Evolutionary conservation across 108 stramenopile genomes (phyloP).

Genomic region (Pseudonitzschia multiseries): DNA sequence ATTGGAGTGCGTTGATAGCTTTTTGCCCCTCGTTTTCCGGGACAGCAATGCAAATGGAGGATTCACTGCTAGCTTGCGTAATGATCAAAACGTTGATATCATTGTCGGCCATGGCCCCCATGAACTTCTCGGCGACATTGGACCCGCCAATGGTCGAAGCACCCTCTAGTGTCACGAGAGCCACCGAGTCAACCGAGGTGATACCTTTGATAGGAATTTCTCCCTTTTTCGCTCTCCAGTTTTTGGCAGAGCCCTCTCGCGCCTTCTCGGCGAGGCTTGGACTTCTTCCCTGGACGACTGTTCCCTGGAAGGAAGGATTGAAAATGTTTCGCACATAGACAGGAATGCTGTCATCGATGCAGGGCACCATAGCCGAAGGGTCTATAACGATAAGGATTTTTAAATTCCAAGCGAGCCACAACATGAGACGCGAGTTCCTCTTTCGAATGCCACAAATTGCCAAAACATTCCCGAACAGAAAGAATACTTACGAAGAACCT

Average conservation of each 20-base stretch:
- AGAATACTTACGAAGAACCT: constrained; percentile 51
- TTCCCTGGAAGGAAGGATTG: constrained; percentile 77
- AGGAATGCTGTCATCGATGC: constrained; percentile 72
- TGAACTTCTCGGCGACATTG: constrained; percentile 76
- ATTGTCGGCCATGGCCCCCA: constrained; percentile 74
- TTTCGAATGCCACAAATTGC: background rate
- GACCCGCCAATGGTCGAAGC: constrained; percentile 83
- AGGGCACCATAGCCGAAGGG: constrained; percentile 82
- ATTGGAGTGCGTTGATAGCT: constrained; percentile 57
- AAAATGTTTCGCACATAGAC: constrained; percentile 87
- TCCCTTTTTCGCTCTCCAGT: constrained; percentile 62
- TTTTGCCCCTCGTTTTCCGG: constrained; percentile 61
- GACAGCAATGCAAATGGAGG: constrained; percentile 78
- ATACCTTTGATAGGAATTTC: constrained; percentile 74
- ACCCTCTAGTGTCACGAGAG: constrained; percentile 83
- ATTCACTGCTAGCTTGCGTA: constrained; percentile 85
- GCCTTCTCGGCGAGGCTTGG: constrained; percentile 46
- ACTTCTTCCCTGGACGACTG: constrained; percentile 72
- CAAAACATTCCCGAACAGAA: background rate
- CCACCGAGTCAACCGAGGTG: constrained; percentile 79
- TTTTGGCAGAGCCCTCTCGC: constrained; percentile 41
- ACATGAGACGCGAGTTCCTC: background rate
- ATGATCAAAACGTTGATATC: constrained; percentile 81
- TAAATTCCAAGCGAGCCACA: constrained; percentile 6
- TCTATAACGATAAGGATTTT: constrained; percentile 12